These are phyloP conservation scores for Acanthamoeba castellanii DNA, from an alignment of 208 protist genomes.

Conservation along the genomic window DNA sequence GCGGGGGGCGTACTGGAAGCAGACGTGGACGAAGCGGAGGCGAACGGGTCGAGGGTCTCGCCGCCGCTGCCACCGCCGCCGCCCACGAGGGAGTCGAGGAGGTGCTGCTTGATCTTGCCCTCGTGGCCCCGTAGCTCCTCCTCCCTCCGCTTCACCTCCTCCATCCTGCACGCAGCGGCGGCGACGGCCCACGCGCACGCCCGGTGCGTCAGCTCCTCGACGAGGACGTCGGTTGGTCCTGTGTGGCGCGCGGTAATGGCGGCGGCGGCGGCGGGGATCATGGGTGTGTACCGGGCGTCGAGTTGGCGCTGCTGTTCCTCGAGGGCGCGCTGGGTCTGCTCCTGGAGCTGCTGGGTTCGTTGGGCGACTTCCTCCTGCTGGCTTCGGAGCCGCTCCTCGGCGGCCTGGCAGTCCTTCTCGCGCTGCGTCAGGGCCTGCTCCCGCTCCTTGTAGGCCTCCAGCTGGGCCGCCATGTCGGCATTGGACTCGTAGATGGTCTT, in stretches of 20 bases:
- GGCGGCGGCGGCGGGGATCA: background rate
- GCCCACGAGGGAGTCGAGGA: conserved; percentile 3
- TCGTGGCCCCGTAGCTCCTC: background rate
- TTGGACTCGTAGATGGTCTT: conserved; percentile 53
- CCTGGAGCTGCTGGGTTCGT: background rate
- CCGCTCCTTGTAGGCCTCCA: conserved; percentile 22
- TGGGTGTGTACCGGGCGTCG: background rate
- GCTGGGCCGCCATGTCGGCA: background rate
- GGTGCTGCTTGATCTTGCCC: conserved; percentile 58
- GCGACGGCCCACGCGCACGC: no score
- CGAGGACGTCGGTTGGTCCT: no score
- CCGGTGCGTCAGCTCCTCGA: no score
- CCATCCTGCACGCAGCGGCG: background rate
- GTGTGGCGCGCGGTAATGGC: no score
- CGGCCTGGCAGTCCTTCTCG: background rate
- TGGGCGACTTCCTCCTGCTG: background rate
- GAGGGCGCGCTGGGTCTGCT: background rate
- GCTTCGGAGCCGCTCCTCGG: background rate
- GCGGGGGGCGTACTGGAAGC: background rate
- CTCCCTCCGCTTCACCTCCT: background rate
- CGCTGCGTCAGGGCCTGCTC: background rate
- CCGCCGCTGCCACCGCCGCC: background rate
- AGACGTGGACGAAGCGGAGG: background rate
- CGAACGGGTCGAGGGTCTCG: background rate
- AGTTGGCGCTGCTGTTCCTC: conserved; percentile 6